Evolutionary conservation across 495 filamentous ascomycete species (phyloP), one percentile per base, ranked within the genome.

Genomic region (Penicillium argentinense): DNA sequence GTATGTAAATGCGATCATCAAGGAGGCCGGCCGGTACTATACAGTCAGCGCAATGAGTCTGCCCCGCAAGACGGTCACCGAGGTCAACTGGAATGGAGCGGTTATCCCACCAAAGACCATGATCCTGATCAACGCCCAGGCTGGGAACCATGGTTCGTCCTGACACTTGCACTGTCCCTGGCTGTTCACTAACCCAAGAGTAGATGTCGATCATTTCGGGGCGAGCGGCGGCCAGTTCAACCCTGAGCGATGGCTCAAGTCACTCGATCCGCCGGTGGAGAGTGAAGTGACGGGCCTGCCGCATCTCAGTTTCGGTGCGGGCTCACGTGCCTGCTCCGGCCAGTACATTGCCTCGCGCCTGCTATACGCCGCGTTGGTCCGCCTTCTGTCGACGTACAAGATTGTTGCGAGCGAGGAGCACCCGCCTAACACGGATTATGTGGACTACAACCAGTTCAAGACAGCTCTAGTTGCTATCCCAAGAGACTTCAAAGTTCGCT

Each of bases 361-460:
- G 2, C 62, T 82, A 0, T 80, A 80, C 36, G 41, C 68, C 1
- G 76, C 75, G 8, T 54, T 82, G 0, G 45, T 81, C 0, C 70
- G 78, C 12, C 46, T 81, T 1, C 42, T 82, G 6, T 66, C 65
- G 4, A 63, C 60, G 9, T 82, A 77, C 54, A 69, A 69, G 39
- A 75, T 82, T 43, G 71, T 75, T 7, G 77, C 77, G 0, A 76
- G 70, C 37, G 64, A 76, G 41, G 47, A 48, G 0, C 49, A 64
- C 5, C 76, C 77, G 1, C 77, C 77, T 1, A 80, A 78, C 42
- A 79, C 75, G 1, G 77, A 82, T 49, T 80, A 80, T 49, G 68
- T 78, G 11, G 78, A 82, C 17, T 82, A 80, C 38, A 82, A 82
- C 44, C 64, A 69, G 45, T 71, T 79, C 47, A 80, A 80, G 55